phyloP scores from a whole-genome alignment of 192 early-diverging fungal species.

The Chytriomyces hyalinus region DNA sequence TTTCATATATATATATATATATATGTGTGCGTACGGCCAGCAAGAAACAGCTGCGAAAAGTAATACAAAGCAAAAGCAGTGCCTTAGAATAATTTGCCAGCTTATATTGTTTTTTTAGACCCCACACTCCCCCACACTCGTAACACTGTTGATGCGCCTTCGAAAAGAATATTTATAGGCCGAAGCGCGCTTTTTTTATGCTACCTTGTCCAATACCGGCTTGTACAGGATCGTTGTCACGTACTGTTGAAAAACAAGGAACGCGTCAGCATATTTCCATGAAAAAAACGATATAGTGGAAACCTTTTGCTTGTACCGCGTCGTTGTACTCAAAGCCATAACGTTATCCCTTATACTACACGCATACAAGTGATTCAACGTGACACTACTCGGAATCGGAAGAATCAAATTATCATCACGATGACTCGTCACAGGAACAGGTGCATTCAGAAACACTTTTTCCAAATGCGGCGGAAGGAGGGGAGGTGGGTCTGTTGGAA shows the following conservation, averaged over 20 bases:
- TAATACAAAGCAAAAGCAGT: too few relatives aligned
- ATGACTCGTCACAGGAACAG: constrained; percentile 90
- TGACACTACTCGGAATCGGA: constrained; percentile 90
- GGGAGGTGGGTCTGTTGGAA: constrained; percentile 71
- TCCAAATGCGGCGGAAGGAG: constrained; percentile 88
- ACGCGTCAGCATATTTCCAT: background rate
- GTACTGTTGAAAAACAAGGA: constrained; percentile 38
- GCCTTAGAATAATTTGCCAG: too few relatives aligned
- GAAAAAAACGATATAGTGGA: background rate
- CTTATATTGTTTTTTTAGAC: too few relatives aligned
- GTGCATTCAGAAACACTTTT: constrained; percentile 89
- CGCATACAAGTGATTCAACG: constrained; percentile 94
- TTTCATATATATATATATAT: too few relatives aligned
- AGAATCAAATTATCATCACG: constrained; percentile 76
- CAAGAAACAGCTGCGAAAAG: too few relatives aligned
- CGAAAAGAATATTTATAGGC: too few relatives aligned
- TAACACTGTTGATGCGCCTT: too few relatives aligned
- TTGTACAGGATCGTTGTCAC: constrained; percentile 65
- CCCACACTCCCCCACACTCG: too few relatives aligned
- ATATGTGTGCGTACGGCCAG: too few relatives aligned
- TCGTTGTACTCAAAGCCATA: constrained; percentile 89
- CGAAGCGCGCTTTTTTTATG: too few relatives aligned
- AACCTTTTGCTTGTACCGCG: constrained; percentile 91
- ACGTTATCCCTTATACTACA: constrained; percentile 95
- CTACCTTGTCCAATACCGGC: constrained; percentile 44